Evolutionary conservation across 305 asterid species (phyloP).

Genomic region (Plantago lanceolata): DNA sequence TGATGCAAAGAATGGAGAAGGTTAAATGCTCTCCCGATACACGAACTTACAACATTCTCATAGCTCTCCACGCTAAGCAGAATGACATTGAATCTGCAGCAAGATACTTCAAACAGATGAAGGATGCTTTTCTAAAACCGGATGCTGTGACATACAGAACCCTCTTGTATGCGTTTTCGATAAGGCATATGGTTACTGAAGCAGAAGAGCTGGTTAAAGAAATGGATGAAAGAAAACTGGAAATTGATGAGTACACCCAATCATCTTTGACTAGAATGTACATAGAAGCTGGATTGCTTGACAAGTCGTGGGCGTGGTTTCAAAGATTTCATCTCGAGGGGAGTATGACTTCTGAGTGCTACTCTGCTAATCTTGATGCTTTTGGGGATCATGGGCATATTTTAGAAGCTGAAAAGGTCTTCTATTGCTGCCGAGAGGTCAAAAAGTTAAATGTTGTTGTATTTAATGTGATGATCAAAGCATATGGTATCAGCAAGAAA

Average conservation of each 20-base stretch:
- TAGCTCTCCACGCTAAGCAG: slow-evolving; percentile 75
- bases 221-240: slow-evolving; percentile 65
- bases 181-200: slow-evolving; percentile 76
- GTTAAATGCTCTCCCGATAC: slow-evolving; percentile 69
- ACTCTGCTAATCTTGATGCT: slow-evolving; percentile 86
- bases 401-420: slow-evolving; percentile 60
- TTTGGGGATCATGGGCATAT: slow-evolving; percentile 75
- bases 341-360: slow-evolving; percentile 77
- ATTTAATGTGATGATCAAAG: slow-evolving; percentile 89
- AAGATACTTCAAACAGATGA: slow-evolving; percentile 63
- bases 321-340: slow-evolving; percentile 66
- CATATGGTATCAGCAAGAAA: slow-evolving; percentile 73
- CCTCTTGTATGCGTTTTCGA: slow-evolving; percentile 73
- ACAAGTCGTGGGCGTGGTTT: slow-evolving; percentile 72
- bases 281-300: slow-evolving; percentile 67
- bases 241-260: slow-evolving; percentile 81
- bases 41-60: slow-evolving; percentile 79
- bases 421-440: slow-evolving; percentile 46
- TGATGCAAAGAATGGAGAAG: slow-evolving; percentile 66
- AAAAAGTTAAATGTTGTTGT: slow-evolving; percentile 47
- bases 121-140: slow-evolving; percentile 67
- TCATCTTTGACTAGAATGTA: slow-evolving; percentile 93
- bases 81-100: slow-evolving; percentile 60
- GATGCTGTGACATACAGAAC: slow-evolving; percentile 86
- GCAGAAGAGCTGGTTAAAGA: slow-evolving; percentile 66